These are phyloP conservation scores for Podosphaera xanthii DNA, from an alignment of 2,329 filamentous ascomycete species.

Conservation along the genomic window DNA sequence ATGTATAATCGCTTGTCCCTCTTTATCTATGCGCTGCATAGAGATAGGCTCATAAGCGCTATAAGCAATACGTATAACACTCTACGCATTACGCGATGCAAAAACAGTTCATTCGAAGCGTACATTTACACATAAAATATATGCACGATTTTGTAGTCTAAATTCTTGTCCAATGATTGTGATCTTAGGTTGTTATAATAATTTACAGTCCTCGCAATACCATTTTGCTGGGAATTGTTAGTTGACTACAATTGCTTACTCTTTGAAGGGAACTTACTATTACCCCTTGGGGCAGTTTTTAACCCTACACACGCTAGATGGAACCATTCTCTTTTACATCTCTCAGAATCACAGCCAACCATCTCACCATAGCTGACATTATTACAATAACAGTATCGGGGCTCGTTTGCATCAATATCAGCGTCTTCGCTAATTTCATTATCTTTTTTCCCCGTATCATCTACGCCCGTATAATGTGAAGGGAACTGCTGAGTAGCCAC, in stretches of 20 bases:
- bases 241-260: background rate
- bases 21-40: too few species aligned
- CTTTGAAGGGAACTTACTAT: slow-evolving; percentile 12
- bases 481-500: slow-evolving; percentile 16
- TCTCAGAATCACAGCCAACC: slow-evolving; percentile 57
- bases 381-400: slow-evolving; percentile 59
- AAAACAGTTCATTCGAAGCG: too few species aligned
- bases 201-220: slow-evolving; percentile 16
- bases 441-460: slow-evolving; percentile 22
- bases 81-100: too few species aligned
- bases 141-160: too few species aligned
- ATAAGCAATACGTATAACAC: too few species aligned
- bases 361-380: slow-evolving; percentile 64
- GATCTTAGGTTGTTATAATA: too few species aligned
- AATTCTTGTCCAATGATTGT: too few species aligned
- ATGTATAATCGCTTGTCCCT: too few species aligned
- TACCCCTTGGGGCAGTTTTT: slow-evolving; percentile 50
- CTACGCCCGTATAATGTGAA: slow-evolving; percentile 20
- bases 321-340: slow-evolving; percentile 61
- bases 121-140: too few species aligned
- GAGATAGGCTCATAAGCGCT: too few species aligned
- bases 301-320: slow-evolving; percentile 63
- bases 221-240: slow-evolving; percentile 12
- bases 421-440: slow-evolving; percentile 30
- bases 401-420: slow-evolving; percentile 45